Base-by-base conservation (phyloP, 768 basidiomycete genomes). In the Russula olivacea region DNA sequence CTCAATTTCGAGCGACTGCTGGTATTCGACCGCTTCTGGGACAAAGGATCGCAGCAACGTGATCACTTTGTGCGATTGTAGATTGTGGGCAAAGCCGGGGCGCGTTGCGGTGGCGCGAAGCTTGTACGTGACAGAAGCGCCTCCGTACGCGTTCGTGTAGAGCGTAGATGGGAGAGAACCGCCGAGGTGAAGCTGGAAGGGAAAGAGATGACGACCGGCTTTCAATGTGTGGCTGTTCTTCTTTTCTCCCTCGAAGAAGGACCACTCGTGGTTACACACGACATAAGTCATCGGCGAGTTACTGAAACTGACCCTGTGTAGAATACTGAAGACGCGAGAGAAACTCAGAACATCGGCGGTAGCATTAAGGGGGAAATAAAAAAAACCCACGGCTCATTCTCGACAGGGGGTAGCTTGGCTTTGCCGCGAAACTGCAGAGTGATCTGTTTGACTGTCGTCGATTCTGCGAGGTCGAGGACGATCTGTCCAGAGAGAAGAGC, bases 1-100 rank as follows among this genome's bases (percentile, higher is more conserved):
- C 74, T 97, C 91, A 67, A 92, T 87, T 73, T 98, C 96, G 61
- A 97, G 81, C 2, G 93, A 93, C 72, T 98, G 94, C 70, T 93
- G 95, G 77, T 92, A 98, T 73, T 98, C 96, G 68, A 97, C 82
- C 0, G 95, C 88, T 65, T 94, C 93, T 1, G 83, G 72, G 21
- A 84, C 78, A 70, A 94, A 88, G 4, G 87, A 84, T 51, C 93
- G 84, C 53, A 89, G 68, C 64, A 98, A 77, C 61, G 79, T 75
- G 54, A 98, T 82, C 12, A 85, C 81, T 54, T 77, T 76, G 41
- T 78, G 74, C 2, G 83, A 78, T 57, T 87, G 82, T 61, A 91
- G 80, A 70, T 91, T 89, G 55, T 79, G 76, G 43, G 83, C 83
- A 61, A 91, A 83, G 21, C 90, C 89, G 0, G 89, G 82, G 3